Evolutionary conservation across 2,329 filamentous ascomycete species (phyloP).

Genomic region (Penicillium sp.): DNA sequence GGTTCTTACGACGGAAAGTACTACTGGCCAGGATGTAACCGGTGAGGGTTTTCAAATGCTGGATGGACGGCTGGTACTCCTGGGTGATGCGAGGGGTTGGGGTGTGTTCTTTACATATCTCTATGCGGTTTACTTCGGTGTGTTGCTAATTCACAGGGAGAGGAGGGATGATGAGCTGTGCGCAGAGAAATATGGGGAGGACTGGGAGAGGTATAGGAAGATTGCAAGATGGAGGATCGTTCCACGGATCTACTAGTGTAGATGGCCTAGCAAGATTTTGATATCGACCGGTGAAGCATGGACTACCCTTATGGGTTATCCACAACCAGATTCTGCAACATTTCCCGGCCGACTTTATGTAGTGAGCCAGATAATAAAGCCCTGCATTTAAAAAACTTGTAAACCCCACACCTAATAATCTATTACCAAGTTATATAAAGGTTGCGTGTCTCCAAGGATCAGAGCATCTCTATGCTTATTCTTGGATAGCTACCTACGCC

Average conservation of each 20-base stretch:
- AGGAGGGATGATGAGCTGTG: slow-evolving; percentile 86
- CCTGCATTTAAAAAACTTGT: no score
- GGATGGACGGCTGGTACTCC: slow-evolving; percentile 38
- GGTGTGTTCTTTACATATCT: slow-evolving; percentile 89
- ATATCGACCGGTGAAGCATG: no score
- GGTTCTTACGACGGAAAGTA: slow-evolving; percentile 50
- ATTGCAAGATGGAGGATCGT: slow-evolving; percentile 7
- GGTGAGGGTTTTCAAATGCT: slow-evolving; percentile 51
- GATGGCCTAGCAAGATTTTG: no score
- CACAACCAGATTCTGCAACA: no score
- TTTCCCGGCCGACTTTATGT: no score
- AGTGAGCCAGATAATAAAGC: no score
- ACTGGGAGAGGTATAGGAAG: slow-evolving; percentile 80
- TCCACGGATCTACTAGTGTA: not conserved
- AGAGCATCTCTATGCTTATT: no score
- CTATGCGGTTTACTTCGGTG: slow-evolving; percentile 85
- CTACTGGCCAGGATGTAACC: slow-evolving; percentile 33
- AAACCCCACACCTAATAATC: no score
- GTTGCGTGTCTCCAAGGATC: no score
- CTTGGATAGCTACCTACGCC: no score
- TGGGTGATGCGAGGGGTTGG: slow-evolving; percentile 60
- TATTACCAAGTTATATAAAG: no score
- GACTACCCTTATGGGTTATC: no score
- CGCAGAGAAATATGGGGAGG: slow-evolving; percentile 80
- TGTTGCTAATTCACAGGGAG: slow-evolving; percentile 83